Evolutionary conservation across 139 green algal species (phyloP).

Genomic region (Chlorella sp.): DNA sequence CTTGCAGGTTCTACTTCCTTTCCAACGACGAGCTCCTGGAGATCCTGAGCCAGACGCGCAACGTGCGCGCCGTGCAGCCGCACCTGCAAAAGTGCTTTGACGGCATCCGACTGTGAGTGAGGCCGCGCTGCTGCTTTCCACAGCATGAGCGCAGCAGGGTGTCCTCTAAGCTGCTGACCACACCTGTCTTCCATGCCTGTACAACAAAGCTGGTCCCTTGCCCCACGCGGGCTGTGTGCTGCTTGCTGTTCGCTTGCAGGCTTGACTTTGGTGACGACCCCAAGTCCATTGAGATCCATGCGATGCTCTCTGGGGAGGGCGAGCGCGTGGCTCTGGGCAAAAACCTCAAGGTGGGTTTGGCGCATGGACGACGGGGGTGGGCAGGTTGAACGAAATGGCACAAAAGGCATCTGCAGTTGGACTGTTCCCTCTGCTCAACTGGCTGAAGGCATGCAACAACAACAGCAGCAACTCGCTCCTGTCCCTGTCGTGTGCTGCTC

Average conservation of each 20-base stretch:
- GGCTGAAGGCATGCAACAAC: too few species aligned
- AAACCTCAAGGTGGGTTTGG: constrained; percentile 67
- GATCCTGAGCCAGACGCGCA: constrained; percentile 60
- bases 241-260: constrained; percentile 1
- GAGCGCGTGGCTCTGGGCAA: constrained; percentile 62
- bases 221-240: not conserved
- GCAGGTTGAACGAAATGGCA: too few species aligned
- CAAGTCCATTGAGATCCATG: constrained; percentile 55
- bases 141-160: not conserved
- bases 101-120: constrained; percentile 42
- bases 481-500: too few species aligned
- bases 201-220: too few species aligned
- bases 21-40: constrained; percentile 81
- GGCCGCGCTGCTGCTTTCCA: not conserved
- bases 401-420: too few species aligned
- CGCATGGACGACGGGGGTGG: too few species aligned
- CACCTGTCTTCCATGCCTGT: too few species aligned
- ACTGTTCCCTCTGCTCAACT: too few species aligned
- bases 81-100: constrained; percentile 77
- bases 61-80: constrained; percentile 58
- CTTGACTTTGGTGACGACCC: constrained; percentile 64
- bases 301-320: constrained; percentile 63
- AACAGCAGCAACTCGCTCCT: too few species aligned
- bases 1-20: constrained; percentile 71
- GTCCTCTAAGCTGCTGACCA: too few species aligned